Evolutionary conservation across 768 basidiomycete species (phyloP).

Genomic region (Pleurotus eryngii): DNA sequence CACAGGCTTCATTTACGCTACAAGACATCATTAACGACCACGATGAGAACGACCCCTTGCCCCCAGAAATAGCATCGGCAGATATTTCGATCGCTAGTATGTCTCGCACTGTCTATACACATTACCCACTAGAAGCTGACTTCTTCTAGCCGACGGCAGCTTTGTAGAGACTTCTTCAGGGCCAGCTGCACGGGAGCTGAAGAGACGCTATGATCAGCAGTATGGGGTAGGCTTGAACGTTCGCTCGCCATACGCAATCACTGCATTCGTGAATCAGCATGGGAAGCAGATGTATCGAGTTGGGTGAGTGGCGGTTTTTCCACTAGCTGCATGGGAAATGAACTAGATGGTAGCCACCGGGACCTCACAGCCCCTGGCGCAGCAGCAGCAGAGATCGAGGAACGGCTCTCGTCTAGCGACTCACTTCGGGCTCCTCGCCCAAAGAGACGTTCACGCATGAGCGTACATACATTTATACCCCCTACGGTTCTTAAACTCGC

Average conservation of each 20-base stretch:
- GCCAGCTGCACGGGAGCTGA: conserved; percentile 71
- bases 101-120: conserved; percentile 22
- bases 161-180: conserved; percentile 82
- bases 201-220: conserved; percentile 68
- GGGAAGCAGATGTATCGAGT: conserved; percentile 77
- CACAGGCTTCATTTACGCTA: conserved; percentile 41
- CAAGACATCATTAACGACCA: conserved; percentile 39
- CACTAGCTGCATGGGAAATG: not conserved
- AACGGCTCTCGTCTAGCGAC: conserved; percentile 34
- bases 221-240: conserved; percentile 63
- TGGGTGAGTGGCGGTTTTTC: conserved; percentile 47
- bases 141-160: conserved; percentile 55
- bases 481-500: conserved; percentile 47
- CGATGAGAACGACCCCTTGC: conserved; percentile 34
- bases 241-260: conserved; percentile 78
- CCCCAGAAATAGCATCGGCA: conserved; percentile 49
- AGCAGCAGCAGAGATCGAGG: conserved; percentile 48
- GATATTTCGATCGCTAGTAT: conserved; percentile 60
- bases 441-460: conserved; percentile 63
- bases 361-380: conserved; percentile 60
- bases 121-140: conserved; percentile 12
- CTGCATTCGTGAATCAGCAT: conserved; percentile 79
- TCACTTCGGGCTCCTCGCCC: conserved; percentile 32
- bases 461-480: conserved; percentile 55
- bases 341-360: conserved; percentile 42